A percentile compares a stretch with the other conserved stretches of the same genome.
Evolutionary conservation across 176 grass and related monocot genomes (phyloP).

Genomic region (Zoysia japonica): DNA sequence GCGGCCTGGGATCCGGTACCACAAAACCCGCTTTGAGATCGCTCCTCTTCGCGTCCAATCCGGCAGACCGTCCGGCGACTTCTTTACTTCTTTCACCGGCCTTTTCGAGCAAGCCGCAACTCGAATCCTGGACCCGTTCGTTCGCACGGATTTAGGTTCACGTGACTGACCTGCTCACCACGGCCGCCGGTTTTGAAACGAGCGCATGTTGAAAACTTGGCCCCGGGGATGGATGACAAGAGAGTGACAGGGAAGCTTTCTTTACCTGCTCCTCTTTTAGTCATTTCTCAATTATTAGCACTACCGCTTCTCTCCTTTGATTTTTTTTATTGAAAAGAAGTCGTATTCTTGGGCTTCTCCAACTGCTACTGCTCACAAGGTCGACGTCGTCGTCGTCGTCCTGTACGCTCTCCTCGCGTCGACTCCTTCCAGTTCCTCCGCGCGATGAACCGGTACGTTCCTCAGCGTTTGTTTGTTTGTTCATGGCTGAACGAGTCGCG

Average conservation of each 20-base stretch:
- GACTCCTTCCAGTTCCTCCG: background rate
- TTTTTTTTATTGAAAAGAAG: background rate
- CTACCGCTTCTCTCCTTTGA: background rate
- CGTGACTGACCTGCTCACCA: background rate
- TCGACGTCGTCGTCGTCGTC: slow-evolving; percentile 6
- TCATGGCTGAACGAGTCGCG: background rate
- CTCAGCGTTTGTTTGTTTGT: background rate
- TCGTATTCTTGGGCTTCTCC: background rate
- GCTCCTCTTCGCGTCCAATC: background rate
- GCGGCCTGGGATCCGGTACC: background rate
- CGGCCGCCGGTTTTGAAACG: background rate
- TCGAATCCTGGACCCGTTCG: background rate
- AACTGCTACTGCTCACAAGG: slow-evolving; percentile 23
- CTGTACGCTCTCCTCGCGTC: background rate
- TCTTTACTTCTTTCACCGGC: background rate
- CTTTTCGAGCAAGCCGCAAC: background rate
- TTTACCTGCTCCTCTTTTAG: background rate
- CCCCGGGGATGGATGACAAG: slow-evolving; percentile 3
- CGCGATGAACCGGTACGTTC: background rate
- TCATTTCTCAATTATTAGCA: background rate
- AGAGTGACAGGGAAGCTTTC: background rate
- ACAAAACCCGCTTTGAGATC: background rate
- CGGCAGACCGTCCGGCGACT: background rate
- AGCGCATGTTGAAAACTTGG: background rate
- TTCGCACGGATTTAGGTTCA: background rate